Evolutionary conservation across 2,329 filamentous ascomycete species (phyloP).

Genomic region (Aspergillus arachidicola): DNA sequence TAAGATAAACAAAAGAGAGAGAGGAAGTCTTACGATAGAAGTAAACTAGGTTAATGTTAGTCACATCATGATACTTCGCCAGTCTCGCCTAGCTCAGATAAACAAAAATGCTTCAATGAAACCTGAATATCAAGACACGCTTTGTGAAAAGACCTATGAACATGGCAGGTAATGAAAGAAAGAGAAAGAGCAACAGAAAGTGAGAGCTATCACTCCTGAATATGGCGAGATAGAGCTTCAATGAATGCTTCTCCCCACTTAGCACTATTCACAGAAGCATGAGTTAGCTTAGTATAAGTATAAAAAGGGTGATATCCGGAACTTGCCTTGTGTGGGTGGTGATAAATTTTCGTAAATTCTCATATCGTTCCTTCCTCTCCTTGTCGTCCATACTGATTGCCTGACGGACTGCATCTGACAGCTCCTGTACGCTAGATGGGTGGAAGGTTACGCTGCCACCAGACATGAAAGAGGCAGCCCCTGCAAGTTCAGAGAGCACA

Average conservation of each 20-base stretch:
- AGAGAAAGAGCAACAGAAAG: no score
- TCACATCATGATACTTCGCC: background rate
- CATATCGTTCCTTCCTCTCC: conserved; percentile 76
- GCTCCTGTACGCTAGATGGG: conserved; percentile 91
- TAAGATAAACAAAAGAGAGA: no score
- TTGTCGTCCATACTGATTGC: conserved; percentile 85
- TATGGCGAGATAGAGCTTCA: conserved; percentile 1
- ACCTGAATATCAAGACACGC: background rate
- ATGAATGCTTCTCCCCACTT: conserved; percentile 38
- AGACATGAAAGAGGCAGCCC: conserved; percentile 81
- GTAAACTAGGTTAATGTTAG: background rate
- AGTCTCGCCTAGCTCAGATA: background rate
- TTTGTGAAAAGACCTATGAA: background rate
- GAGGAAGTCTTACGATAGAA: no score
- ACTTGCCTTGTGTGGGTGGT: conserved; percentile 80
- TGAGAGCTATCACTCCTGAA: background rate
- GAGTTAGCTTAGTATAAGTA: background rate
- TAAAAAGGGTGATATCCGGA: background rate
- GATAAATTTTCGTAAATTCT: conserved; percentile 84
- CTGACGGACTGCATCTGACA: conserved; percentile 83
- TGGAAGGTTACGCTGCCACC: conserved; percentile 90
- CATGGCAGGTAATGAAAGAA: background rate
- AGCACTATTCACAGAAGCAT: conserved; percentile 22
- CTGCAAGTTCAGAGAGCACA: conserved; percentile 91
- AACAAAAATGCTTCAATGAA: background rate